Percentiles rank a stretch among this genome's conserved stretches.
Evolutionary conservation across 768 basidiomycete genomes (phyloP).

Genomic region (Guyanaporus albipodus): DNA sequence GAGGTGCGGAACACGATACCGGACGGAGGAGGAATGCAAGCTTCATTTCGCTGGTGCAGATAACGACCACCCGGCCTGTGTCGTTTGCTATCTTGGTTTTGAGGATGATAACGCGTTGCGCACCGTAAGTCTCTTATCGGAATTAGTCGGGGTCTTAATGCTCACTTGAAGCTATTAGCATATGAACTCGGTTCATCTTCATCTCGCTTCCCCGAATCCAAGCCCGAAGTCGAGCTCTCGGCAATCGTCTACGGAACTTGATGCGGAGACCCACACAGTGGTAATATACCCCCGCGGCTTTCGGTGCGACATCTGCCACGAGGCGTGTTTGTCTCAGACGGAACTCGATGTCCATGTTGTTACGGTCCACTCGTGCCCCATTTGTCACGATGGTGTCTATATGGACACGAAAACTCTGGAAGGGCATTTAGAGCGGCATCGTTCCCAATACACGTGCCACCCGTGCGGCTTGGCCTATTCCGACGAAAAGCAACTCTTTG

Average conservation of each 20-base stretch:
- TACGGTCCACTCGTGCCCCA: conserved; percentile 30
- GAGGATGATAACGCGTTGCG: conserved; percentile 30
- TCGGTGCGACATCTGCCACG: conserved; percentile 24
- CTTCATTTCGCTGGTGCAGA: conserved; percentile 38
- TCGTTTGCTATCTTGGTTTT: conserved; percentile 32
- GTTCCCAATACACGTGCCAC: conserved; percentile 23
- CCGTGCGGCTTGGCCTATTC: conserved; percentile 22
- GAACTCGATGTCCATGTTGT: conserved; percentile 31
- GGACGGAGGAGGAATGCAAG: conserved; percentile 34
- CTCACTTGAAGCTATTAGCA: conserved; percentile 20
- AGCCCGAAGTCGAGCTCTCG: conserved; percentile 10
- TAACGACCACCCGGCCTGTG: conserved; percentile 37
- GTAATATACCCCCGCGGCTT: conserved; percentile 3
- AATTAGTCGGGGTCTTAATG: background rate
- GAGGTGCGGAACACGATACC: conserved; percentile 30
- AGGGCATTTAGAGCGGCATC: conserved; percentile 31
- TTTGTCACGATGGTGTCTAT: conserved; percentile 32
- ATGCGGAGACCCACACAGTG: conserved; percentile 1
- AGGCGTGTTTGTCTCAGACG: conserved; percentile 19
- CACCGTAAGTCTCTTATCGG: conserved; percentile 25
- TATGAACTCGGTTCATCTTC: conserved; percentile 10
- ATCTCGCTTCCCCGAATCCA: conserved; percentile 13
- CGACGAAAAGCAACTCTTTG: conserved; percentile 35
- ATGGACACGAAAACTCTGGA: conserved; percentile 22
- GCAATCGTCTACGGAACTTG: conserved; percentile 9